Evolutionary conservation across 2,329 filamentous ascomycete species (phyloP).

Genomic region (Microascus cirrosus): DNA sequence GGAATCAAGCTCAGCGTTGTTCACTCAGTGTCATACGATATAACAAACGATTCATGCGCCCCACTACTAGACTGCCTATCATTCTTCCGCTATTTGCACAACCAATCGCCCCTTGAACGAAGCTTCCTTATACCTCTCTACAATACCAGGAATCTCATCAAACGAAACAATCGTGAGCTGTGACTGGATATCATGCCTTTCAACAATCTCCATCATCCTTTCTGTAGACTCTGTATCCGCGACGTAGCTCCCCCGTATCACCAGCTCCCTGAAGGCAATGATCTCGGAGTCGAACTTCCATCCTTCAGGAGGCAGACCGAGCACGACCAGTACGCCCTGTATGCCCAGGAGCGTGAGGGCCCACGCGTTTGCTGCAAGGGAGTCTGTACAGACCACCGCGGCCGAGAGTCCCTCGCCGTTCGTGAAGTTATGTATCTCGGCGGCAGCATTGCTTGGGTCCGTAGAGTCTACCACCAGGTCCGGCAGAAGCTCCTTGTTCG

Average conservation of each 20-base stretch:
- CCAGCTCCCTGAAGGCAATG: constrained; percentile 18
- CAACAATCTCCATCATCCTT: constrained; percentile 19
- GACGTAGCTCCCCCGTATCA: constrained; percentile 20
- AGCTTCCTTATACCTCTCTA: constrained; percentile 15
- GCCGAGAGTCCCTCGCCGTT: constrained; percentile 18
- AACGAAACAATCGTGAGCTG: constrained; percentile 16
- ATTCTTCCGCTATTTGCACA: constrained; percentile 11
- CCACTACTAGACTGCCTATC: background rate
- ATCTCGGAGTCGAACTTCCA: constrained; percentile 19
- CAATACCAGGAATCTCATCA: constrained; percentile 14
- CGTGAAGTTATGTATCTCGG: constrained; percentile 15
- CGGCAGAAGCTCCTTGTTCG: constrained; percentile 11
- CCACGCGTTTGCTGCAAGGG: constrained; percentile 17
- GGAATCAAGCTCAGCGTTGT: too few species aligned
- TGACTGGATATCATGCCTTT: constrained; percentile 13
- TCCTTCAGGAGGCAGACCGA: constrained; percentile 18
- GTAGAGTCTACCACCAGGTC: constrained; percentile 16
- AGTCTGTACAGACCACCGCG: constrained; percentile 19
- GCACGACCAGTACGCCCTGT: constrained; percentile 15
- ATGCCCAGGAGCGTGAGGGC: constrained; percentile 15
- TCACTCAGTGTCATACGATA: too few species aligned
- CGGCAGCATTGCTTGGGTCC: constrained; percentile 7
- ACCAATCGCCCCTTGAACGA: constrained; percentile 18
- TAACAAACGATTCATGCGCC: too few species aligned
- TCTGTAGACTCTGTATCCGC: constrained; percentile 14